Evolutionary conservation across 2,329 filamentous ascomycete genomes (phyloP), one percentile per base, ranked within the genome.

Genomic region (Alternaria infectoria): DNA sequence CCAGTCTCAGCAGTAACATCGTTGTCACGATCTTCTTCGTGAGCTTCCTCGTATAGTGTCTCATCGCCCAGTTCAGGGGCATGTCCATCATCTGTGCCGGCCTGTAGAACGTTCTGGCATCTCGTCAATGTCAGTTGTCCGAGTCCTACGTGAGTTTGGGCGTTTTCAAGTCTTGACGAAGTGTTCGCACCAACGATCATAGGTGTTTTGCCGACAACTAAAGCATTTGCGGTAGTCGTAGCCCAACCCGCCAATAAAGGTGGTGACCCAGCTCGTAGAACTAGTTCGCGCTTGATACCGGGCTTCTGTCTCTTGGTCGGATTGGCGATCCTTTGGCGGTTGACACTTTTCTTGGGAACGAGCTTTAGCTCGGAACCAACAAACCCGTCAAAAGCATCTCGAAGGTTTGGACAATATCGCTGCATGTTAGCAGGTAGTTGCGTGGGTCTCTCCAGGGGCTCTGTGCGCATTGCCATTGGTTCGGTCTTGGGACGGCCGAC

Each of bases 301-400:
- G 13, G 30, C 23, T 32, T 46, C 15, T 17, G 44, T 21, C 5
- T 23, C 8, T 23, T 30, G 13, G n/a, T 58, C 57, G 36, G 7
- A 13, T 17, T 40, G 36, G 36, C 36, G 36, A 40, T 40, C n/a
- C 36, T 40, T 40, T 40, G 36, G 36, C 36, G 36, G 36, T 40
- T 40, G 36, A 40, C 36, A 40, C 17, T 51, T 17, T 30, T 61
- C 8, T 21, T 46, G 15, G 28, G 17, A 52, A 30, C 46, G 21
- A 57, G 23, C 9, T 17, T 44, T 12, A 65, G 57, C 25, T 71
- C 69, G 7, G 46, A 30, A 17, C 65, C 64, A 6, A 61, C 46
- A 49, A 69, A 70, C 6, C 67, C 66, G 50, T 73, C 70, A 32
- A 54, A 66, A 15, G 15, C 44, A 28, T 43, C 40, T 10, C 26